Conservation (phyloP, 345 rosid genomes). For the Hibiscus trionum region DNA sequence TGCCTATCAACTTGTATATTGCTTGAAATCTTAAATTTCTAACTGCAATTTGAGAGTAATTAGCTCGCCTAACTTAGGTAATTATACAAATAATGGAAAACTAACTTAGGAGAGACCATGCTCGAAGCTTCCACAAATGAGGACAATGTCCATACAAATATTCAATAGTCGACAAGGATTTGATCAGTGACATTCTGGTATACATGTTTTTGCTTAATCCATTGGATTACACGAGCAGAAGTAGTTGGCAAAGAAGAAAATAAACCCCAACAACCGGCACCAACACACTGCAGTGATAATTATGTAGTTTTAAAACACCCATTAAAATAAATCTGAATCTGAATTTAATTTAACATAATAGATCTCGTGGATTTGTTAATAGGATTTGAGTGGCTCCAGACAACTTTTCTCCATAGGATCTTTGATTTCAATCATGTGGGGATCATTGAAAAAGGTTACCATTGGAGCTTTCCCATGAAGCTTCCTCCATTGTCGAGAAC, state of each 20-base stretch:
- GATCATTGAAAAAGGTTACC: constrained; percentile 18
- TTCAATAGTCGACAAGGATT: constrained; percentile 1
- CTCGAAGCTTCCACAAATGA: constrained; percentile 6
- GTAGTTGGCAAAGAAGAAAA: constrained; percentile 24
- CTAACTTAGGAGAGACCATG: constrained; percentile 5
- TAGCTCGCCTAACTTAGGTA: background rate
- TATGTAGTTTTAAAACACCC: background rate
- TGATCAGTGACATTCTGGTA: constrained; percentile 16
- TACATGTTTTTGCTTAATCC: constrained; percentile 7
- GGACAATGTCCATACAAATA: background rate
- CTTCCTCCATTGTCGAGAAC: constrained; percentile 14
- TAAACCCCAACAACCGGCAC: constrained; percentile 27
- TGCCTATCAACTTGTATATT: background rate
- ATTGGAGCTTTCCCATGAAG: constrained; percentile 24
- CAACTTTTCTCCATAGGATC: constrained; percentile 20
- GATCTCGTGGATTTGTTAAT: background rate
- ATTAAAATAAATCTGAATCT: constrained; percentile 1
- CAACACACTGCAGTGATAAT: constrained; percentile 3
- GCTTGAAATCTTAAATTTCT: background rate
- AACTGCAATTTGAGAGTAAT: background rate
- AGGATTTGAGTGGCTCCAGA: constrained; percentile 4
- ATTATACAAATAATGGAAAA: background rate
- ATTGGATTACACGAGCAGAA: constrained; percentile 2
- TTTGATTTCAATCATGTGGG: constrained; percentile 19
- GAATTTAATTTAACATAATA: background rate